A percentile compares a stretch with the other conserved stretches of the same genome.
Conservation (phyloP, 805 yeast genomes). For the Wickerhamiella cacticola region DNA sequence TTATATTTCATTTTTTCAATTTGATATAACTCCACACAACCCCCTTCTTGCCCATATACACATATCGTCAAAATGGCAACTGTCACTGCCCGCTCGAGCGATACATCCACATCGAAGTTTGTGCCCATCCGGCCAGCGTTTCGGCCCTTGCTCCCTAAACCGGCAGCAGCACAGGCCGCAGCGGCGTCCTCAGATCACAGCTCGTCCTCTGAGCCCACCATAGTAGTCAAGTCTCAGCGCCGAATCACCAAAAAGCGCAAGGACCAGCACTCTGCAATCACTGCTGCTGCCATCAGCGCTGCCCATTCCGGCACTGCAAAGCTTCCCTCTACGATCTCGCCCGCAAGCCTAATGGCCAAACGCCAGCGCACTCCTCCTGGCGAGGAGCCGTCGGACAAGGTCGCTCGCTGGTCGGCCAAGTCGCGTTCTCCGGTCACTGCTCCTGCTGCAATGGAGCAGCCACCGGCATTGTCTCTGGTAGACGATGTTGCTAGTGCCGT, state of each 20-base stretch:
- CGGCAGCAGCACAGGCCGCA: slow-evolving; percentile 12
- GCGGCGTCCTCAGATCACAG: neutral
- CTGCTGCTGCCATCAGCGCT: slow-evolving; percentile 8
- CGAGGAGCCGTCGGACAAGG: neutral
- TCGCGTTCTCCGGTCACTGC: neutral
- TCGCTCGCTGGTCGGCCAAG: neutral
- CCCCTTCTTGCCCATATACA: too few relatives aligned
- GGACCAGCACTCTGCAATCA: neutral
- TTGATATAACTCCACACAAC: too few relatives aligned
- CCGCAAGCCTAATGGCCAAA: slow-evolving; percentile 15
- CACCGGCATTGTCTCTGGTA: neutral
- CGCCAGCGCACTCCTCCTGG: slow-evolving; percentile 11
- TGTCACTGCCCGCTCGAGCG: slow-evolving; percentile 8
- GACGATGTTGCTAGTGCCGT: neutral
- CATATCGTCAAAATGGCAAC: slow-evolving; percentile 5
- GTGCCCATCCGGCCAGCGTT: slow-evolving; percentile 29
- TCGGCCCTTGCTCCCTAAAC: slow-evolving; percentile 30
- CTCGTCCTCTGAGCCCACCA: slow-evolving; percentile 11
- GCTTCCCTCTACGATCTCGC: slow-evolving; percentile 14
- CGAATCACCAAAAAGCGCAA: slow-evolving; percentile 13
- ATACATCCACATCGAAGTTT: slow-evolving; percentile 13
- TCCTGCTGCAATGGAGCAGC: neutral
- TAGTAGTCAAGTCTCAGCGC: slow-evolving; percentile 13
- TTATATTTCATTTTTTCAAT: neutral
- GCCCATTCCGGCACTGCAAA: neutral